Conservation (phyloP, 2,329 filamentous ascomycete genomes). For the Fulvia fulva region DNA sequence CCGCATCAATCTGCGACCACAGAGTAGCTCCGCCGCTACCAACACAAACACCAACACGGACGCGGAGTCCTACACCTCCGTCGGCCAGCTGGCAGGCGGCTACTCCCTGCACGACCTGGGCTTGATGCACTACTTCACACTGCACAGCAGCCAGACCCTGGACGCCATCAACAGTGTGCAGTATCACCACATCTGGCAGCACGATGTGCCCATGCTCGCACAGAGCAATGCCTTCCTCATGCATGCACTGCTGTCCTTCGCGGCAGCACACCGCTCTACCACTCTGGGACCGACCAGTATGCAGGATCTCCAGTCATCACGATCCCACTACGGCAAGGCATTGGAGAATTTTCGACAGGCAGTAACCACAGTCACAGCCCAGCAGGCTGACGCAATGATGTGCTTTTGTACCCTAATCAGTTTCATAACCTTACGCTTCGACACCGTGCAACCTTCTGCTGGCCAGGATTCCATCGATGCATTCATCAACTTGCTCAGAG, state of each 20-base stretch:
- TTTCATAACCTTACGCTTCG: constrained; percentile 9
- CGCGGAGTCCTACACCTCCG: background rate
- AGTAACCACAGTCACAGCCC: constrained; percentile 1
- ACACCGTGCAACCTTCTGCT: constrained; percentile 3
- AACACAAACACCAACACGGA: background rate
- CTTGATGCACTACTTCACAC: constrained; percentile 15
- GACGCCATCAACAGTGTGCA: constrained; percentile 16
- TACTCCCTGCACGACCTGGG: constrained; percentile 10
- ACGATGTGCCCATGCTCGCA: constrained; percentile 23
- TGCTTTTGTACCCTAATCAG: constrained; percentile 12
- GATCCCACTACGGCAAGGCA: constrained; percentile 23
- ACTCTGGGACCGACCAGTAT: background rate
- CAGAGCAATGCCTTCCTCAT: constrained; percentile 24
- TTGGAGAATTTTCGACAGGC: constrained; percentile 5
- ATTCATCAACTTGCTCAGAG: constrained; percentile 5
- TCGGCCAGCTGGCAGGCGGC: background rate
- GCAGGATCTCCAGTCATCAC: constrained; percentile 14
- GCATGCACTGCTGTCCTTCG: constrained; percentile 27
- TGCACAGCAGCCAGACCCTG: constrained; percentile 11
- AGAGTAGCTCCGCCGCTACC: background rate
- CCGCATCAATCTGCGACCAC: constrained; percentile 1
- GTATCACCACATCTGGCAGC: constrained; percentile 26
- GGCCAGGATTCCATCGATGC: constrained; percentile 3
- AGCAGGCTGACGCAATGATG: constrained; percentile 11
- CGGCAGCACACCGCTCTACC: constrained; percentile 20